phyloP scores from a whole-genome alignment of 1,139 yeast species.

The Magnusiomyces fungicola region DNA sequence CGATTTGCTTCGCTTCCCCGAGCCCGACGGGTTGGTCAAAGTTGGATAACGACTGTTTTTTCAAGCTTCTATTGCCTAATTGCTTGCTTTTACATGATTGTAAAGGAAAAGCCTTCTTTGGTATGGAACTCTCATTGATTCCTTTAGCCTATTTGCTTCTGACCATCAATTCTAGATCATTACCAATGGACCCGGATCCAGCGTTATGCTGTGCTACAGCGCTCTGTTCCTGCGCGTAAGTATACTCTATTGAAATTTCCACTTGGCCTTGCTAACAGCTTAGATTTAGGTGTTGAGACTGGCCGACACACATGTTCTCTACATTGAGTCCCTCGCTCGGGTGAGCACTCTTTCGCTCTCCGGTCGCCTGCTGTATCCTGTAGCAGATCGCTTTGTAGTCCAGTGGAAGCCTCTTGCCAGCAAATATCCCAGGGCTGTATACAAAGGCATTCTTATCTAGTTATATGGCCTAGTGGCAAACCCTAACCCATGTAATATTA shows the following conservation, averaged over 20 bases:
- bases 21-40: conserved; percentile 74
- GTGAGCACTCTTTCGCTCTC: conserved; percentile 69
- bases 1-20: conserved; percentile 51
- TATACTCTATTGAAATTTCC: background rate
- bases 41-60: conserved; percentile 43
- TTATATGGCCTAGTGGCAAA: too few species aligned
- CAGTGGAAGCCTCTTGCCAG: conserved; percentile 74
- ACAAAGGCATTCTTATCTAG: conserved; percentile 65
- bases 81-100: conserved; percentile 27
- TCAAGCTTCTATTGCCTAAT: conserved; percentile 39
- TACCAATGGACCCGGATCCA: conserved; percentile 92
- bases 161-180: conserved; percentile 38
- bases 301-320: conserved; percentile 53
- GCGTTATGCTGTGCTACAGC: conserved; percentile 67
- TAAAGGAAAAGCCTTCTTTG: conserved; percentile 26
- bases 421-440: conserved; percentile 58
- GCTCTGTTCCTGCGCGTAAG: conserved; percentile 44
- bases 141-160: background rate
- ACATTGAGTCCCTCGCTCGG: conserved; percentile 85
- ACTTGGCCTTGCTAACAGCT: background rate
- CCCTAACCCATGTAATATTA: background rate
- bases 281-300: conserved; percentile 40
- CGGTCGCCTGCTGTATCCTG: conserved; percentile 61
- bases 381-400: conserved; percentile 71
- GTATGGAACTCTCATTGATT: conserved; percentile 6